A percentile compares a stretch with the other conserved stretches of the same genome.
phyloP scores from a whole-genome alignment of 345 rosid species.

The Acer campestre region DNA sequence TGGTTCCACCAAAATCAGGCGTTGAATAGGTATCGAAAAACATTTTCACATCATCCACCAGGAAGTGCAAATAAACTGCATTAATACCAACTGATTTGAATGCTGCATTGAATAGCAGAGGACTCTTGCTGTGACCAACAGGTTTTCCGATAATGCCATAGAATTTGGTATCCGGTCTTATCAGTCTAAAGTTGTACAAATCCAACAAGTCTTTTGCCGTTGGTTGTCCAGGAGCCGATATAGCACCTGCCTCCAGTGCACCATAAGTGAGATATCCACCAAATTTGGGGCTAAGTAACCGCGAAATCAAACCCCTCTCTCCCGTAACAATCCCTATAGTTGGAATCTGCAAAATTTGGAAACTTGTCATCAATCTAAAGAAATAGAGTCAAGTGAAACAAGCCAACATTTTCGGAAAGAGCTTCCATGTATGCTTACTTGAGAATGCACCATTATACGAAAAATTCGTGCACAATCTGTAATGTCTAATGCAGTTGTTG shows the following conservation, averaged over 20 bases:
- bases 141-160: conserved; percentile 50
- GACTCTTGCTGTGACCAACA: conserved; percentile 51
- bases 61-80: conserved; percentile 42
- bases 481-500: conserved; percentile 41
- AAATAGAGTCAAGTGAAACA: background rate
- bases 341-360: conserved; percentile 27
- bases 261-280: conserved; percentile 50
- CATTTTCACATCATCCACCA: conserved; percentile 44
- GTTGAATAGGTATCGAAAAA: conserved; percentile 41
- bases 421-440: conserved; percentile 21
- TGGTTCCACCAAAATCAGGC: conserved; percentile 44
- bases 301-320: conserved; percentile 43
- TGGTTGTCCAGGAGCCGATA: conserved; percentile 46
- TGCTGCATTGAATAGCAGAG: conserved; percentile 45
- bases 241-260: conserved; percentile 44
- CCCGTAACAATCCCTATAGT: conserved; percentile 44
- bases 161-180: conserved; percentile 40
- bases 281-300: conserved; percentile 40
- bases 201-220: conserved; percentile 42
- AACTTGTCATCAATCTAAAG: background rate
- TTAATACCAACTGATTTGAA: conserved; percentile 43
- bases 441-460: conserved; percentile 40
- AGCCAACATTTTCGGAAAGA: background rate
- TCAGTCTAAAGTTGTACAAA: conserved; percentile 40
- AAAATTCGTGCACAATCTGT: conserved; percentile 45